These are phyloP conservation scores for Hibiscus mutabilis DNA, from an alignment of 345 rosid genomes.

Conservation along the genomic window DNA sequence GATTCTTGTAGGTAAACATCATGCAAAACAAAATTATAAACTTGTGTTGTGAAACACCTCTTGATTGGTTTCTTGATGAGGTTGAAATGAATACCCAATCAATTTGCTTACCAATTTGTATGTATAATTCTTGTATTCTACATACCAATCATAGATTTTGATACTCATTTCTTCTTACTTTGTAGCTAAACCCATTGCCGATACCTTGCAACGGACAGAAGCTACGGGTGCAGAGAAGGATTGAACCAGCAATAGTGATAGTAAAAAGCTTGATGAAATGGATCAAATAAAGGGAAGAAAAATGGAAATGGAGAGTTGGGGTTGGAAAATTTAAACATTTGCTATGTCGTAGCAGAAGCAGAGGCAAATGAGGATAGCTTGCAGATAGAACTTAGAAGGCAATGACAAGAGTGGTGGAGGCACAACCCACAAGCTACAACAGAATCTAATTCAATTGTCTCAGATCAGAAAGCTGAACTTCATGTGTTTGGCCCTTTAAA, in stretches of 20 bases:
- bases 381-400: neutral
- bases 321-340: slow-evolving; percentile 6
- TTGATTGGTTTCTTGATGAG: neutral
- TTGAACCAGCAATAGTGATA: neutral
- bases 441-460: neutral
- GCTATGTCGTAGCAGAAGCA: neutral
- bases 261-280: slow-evolving; percentile 16
- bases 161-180: neutral
- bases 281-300: slow-evolving; percentile 18
- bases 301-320: slow-evolving; percentile 15
- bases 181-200: slow-evolving; percentile 39
- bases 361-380: slow-evolving; percentile 19
- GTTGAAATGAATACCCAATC: neutral
- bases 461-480: slow-evolving; percentile 14
- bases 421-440: neutral
- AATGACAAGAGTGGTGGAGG: slow-evolving; percentile 11
- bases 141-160: neutral
- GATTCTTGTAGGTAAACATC: too few species aligned
- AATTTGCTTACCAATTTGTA: neutral
- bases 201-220: slow-evolving; percentile 21
- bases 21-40: too few species aligned
- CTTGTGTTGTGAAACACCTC: neutral
- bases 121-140: neutral
- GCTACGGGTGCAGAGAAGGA: slow-evolving; percentile 15
- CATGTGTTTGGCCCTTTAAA: slow-evolving; percentile 8